Evolutionary conservation across 768 basidiomycete species (phyloP), one percentile per base, ranked within the genome.

Genomic region (Lactarius sanguifluus): DNA sequence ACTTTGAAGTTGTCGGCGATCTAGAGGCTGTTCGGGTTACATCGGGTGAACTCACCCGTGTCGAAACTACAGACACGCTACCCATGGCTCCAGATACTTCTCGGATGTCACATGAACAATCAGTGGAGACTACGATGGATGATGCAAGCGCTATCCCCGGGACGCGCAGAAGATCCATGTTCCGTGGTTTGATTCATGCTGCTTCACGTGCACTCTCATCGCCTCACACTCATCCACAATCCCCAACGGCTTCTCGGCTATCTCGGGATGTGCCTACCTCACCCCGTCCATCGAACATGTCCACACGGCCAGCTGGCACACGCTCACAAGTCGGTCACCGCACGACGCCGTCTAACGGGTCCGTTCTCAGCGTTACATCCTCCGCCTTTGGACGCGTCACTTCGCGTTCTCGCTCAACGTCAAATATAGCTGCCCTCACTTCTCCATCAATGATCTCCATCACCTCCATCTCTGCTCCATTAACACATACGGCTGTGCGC

Each of bases 391-490:
- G 65, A 16, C 82, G 86, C 52, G 78, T 82, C 0, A 67, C 83
- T 36, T 80, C 83, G 47, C 79, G 78, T 68, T 80, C 83, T 55
- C 73, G 75, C 41, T 73, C 80, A 32, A 77, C 79, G 62, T 77
- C 77, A 18, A 76, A 75, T 65, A 76, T 78, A 25, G 61, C 59
- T 7, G 67, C 65, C 52, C 80, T 86, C 57, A 85, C 81, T 40
- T 90, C 87, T 1, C 85, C 89, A 9, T 90, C 90, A 23, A 78
- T 82, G 61, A 86, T 91, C 64, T 91, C 91, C 20, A 79, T 92
- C 41, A 80, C 85, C 69, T 89, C 84, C 12, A 93, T 94, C 64
- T 91, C 90, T 6, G 73, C 89, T 5, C 92, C 92, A 8, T 82
- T 94, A 10, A 82, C 86, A 7, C 89, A 94, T 73, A 93, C 92